A percentile compares a stretch with the other conserved stretches of the same genome.
Conservation (phyloP, 2,329 filamentous ascomycete genomes). For the Colletotrichum sp. region DNA sequence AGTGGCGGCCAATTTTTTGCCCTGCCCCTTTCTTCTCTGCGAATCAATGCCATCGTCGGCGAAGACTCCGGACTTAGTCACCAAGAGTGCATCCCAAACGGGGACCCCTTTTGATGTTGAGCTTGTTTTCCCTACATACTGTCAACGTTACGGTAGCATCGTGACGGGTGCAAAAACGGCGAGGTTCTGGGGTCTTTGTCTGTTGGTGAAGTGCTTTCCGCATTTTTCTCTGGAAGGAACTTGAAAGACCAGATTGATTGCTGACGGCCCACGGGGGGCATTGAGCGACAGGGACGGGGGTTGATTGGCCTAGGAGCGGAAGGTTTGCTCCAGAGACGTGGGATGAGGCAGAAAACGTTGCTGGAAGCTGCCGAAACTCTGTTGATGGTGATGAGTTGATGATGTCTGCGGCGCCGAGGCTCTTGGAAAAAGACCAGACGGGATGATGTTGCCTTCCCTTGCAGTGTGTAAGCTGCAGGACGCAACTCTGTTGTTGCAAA, state of each 20-base stretch:
- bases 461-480: not conserved
- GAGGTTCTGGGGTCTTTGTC: not conserved
- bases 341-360: not conserved
- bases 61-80: not conserved
- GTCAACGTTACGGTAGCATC: not conserved
- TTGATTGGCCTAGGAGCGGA: not conserved
- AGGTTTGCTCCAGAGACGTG: slow-evolving; percentile 5
- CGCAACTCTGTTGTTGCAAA: not conserved
- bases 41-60: not conserved
- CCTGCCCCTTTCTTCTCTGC: not conserved
- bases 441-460: not conserved
- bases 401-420: not conserved
- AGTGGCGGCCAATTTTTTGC: not conserved
- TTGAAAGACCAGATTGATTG: not conserved
- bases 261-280: not conserved
- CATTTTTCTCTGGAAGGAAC: not conserved
- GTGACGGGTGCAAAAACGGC: not conserved
- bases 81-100: not conserved
- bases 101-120: not conserved
- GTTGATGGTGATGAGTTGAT: not conserved
- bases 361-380: slow-evolving; percentile 15
- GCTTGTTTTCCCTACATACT: slow-evolving; percentile 1
- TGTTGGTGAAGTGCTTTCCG: not conserved
- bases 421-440: not conserved
- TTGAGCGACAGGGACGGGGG: slow-evolving; percentile 5